Evolutionary conservation across 108 stramenopile species (phyloP).

Genomic region (Chaetoceros muelleri): DNA sequence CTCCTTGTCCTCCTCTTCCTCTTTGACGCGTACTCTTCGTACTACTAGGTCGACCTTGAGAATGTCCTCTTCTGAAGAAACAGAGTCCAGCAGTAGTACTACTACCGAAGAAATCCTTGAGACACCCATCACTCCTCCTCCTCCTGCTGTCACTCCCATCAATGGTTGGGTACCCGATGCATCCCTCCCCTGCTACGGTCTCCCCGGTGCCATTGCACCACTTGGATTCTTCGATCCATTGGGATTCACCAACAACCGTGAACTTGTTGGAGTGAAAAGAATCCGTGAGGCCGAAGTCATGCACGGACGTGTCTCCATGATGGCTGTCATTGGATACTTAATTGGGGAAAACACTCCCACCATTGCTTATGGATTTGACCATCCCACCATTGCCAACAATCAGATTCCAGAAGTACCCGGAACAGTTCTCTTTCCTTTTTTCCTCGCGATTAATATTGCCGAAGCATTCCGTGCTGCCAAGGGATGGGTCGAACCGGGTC

Average conservation of each 20-base stretch:
- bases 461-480: conserved; percentile 20
- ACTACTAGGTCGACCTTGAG: no score
- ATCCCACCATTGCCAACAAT: conserved; percentile 53
- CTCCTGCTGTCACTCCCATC: conserved; percentile 14
- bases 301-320: conserved; percentile 61
- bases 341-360: conserved; percentile 41
- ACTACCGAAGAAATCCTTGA: no score
- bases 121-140: no score
- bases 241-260: conserved; percentile 25
- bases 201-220: conserved; percentile 32
- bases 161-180: conserved; percentile 54
- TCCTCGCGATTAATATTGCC: conserved; percentile 26
- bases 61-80: no score
- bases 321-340: conserved; percentile 39
- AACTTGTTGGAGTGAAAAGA: conserved; percentile 20
- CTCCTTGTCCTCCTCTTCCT: no score
- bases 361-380: conserved; percentile 34
- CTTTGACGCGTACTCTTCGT: no score
- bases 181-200: conserved; percentile 23
- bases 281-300: conserved; percentile 49
- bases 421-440: conserved; percentile 37
- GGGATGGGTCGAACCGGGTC: conserved; percentile 36
- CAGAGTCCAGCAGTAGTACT: no score
- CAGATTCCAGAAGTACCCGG: conserved; percentile 47
- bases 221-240: conserved; percentile 49